These are phyloP conservation scores for Barnettozyma sucrosica DNA, from an alignment of 805 yeast genomes.

Conservation along the genomic window DNA sequence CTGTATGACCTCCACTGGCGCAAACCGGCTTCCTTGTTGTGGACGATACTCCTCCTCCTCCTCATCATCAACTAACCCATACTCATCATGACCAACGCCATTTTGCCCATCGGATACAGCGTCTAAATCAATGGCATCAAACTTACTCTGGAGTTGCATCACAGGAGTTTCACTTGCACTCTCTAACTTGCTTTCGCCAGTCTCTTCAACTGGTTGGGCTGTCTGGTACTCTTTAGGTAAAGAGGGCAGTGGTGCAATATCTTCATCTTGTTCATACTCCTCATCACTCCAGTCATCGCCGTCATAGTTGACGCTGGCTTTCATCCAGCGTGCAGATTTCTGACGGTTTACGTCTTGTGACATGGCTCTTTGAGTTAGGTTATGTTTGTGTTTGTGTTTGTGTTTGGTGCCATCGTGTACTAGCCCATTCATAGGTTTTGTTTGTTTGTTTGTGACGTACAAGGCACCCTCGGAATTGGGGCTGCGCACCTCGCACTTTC, in stretches of 20 bases:
- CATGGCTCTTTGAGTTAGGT: not conserved
- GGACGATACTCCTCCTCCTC: slow-evolving; percentile 23
- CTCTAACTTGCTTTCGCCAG: not conserved
- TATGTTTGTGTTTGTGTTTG: not conserved
- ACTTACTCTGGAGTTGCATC: slow-evolving; percentile 1
- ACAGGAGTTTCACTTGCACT: slow-evolving; percentile 7
- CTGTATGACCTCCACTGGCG: not conserved
- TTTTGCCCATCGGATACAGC: slow-evolving; percentile 1
- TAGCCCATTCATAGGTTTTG: too few species aligned
- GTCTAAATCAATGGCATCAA: slow-evolving; percentile 6
- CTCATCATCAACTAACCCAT: slow-evolving; percentile 12
- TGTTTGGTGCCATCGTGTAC: not conserved
- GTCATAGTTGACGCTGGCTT: slow-evolving; percentile 35
- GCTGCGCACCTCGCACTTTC: too few species aligned
- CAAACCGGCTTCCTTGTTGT: slow-evolving; percentile 9
- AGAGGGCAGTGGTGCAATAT: slow-evolving; percentile 4
- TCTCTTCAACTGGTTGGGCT: not conserved
- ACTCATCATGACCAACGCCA: slow-evolving; percentile 10
- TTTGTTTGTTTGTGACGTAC: not conserved
- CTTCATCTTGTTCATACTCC: slow-evolving; percentile 7
- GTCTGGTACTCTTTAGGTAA: not conserved
- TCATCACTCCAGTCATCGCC: slow-evolving; percentile 36
- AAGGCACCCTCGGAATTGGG: too few species aligned
- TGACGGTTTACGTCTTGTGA: slow-evolving; percentile 28
- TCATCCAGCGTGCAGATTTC: slow-evolving; percentile 37